phyloP scores from a whole-genome alignment of 805 yeast species.

The Priceomyces melissophilus region DNA sequence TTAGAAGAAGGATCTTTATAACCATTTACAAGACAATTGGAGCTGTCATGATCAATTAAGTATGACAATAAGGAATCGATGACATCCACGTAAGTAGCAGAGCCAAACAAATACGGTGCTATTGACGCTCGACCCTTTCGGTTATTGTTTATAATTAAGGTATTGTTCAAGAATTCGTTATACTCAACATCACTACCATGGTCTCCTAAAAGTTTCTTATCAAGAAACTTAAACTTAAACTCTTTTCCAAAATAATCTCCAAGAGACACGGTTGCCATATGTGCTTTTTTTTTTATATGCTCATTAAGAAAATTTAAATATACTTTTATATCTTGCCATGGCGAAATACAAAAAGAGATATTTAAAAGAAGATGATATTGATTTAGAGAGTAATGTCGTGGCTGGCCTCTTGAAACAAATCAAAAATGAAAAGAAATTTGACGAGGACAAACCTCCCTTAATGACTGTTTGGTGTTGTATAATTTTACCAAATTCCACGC shows the following conservation, averaged over 20 bases:
- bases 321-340: not conserved
- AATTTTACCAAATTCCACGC: slow-evolving; percentile 36
- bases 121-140: no score
- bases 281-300: no score
- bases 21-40: slow-evolving; percentile 43
- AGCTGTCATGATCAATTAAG: slow-evolving; percentile 22
- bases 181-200: no score
- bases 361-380: slow-evolving; percentile 29
- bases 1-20: slow-evolving; percentile 34
- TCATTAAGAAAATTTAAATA: not conserved
- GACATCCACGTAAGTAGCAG: slow-evolving; percentile 21
- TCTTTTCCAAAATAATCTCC: no score
- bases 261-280: no score
- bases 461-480: slow-evolving; percentile 47
- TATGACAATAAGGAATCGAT: slow-evolving; percentile 40
- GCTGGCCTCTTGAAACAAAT: slow-evolving; percentile 47
- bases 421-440: slow-evolving; percentile 17
- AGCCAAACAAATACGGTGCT: no score
- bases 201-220: no score
- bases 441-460: slow-evolving; percentile 22
- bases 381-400: slow-evolving; percentile 43
- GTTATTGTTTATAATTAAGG: not conserved
- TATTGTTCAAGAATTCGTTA: not conserved
- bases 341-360: slow-evolving; percentile 3
- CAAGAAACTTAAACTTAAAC: no score